Conservation (phyloP, 768 basidiomycete species). For the Suillus cothurnatus region DNA sequence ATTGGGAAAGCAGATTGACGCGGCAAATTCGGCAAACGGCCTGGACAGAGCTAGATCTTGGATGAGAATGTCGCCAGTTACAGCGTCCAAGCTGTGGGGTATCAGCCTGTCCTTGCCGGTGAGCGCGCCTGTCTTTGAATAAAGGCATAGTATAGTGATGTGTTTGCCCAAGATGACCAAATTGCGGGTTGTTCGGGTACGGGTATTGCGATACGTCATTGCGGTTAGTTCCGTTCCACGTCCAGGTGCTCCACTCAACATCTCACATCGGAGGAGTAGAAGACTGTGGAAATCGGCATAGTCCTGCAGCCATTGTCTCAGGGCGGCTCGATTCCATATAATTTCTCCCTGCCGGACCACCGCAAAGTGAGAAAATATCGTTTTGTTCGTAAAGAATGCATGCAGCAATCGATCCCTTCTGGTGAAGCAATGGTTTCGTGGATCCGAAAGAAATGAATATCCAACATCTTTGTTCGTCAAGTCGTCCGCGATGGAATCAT, state of each 20-base stretch:
- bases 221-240: background rate
- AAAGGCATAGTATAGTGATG: slow-evolving; percentile 15
- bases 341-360: too few species aligned
- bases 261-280: background rate
- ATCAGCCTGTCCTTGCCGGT: slow-evolving; percentile 25
- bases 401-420: too few species aligned
- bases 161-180: slow-evolving; percentile 18
- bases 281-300: too few species aligned
- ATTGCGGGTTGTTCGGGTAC: slow-evolving; percentile 13
- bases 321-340: too few species aligned
- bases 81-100: slow-evolving; percentile 28
- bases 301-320: too few species aligned
- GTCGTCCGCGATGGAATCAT: too few species aligned
- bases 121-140: slow-evolving; percentile 18
- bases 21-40: slow-evolving; percentile 18
- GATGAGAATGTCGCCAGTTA: slow-evolving; percentile 27
- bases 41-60: slow-evolving; percentile 27
- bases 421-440: too few species aligned
- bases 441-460: too few species aligned
- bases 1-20: slow-evolving; percentile 3
- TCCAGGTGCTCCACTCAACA: background rate
- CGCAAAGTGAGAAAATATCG: too few species aligned
- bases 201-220: background rate
- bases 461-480: too few species aligned
- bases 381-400: too few species aligned